These are phyloP conservation scores for Talaromyces sp. DNA, from an alignment of 2,329 filamentous ascomycete species.

Conservation along the genomic window DNA sequence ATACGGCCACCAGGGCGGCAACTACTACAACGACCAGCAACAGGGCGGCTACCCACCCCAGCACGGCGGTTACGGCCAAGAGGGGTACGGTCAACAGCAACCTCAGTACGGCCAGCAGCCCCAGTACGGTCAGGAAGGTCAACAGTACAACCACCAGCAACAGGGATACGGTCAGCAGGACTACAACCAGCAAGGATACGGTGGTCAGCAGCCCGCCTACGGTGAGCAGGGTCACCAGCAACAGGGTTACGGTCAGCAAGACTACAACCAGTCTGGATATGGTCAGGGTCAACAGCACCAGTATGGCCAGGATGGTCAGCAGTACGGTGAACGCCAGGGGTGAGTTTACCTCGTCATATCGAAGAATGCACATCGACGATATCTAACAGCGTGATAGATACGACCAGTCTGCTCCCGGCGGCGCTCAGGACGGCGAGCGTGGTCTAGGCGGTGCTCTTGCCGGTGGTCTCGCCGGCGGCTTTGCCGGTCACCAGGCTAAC, in stretches of 20 bases:
- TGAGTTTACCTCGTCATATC: background rate
- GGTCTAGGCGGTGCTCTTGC: constrained; percentile 49
- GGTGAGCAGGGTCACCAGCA: constrained; percentile 13
- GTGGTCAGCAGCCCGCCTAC: constrained; percentile 18
- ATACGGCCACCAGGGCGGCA: constrained; percentile 27
- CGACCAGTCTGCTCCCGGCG: constrained; percentile 35
- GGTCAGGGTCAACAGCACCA: constrained; percentile 25
- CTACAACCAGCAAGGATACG: constrained; percentile 20
- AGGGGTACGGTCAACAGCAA: constrained; percentile 30
- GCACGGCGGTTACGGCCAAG: constrained; percentile 15
- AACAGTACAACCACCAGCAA: constrained; percentile 26
- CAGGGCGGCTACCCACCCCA: constrained; percentile 25
- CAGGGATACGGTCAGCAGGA: constrained; percentile 24
- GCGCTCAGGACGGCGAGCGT: constrained; percentile 46
- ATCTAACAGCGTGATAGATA: constrained; percentile 1
- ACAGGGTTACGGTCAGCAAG: constrained; percentile 9
- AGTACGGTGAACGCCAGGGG: constrained; percentile 19
- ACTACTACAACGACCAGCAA: constrained; percentile 27
- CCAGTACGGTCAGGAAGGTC: constrained; percentile 22
- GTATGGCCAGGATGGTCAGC: constrained; percentile 23
- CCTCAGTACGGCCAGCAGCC: constrained; percentile 28
- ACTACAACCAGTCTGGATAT: constrained; percentile 16
- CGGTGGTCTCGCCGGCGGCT: constrained; percentile 48
- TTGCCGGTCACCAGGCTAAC: constrained; percentile 47
- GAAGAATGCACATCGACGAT: background rate